Conservation (phyloP, 148 eudicot species). For the Oxyria digyna region DNA sequence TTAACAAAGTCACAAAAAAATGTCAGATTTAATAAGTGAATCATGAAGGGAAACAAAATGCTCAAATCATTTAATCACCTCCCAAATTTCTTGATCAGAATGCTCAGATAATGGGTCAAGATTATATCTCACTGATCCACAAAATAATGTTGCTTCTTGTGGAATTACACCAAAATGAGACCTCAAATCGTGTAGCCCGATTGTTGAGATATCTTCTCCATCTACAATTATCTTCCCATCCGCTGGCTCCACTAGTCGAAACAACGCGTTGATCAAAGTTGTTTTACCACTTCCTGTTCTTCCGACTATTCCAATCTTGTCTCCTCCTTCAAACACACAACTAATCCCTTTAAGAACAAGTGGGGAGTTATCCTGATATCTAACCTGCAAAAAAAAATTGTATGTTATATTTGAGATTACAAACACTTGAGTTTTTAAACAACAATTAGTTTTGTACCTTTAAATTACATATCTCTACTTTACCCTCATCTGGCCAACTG, state of each 20-base stretch:
- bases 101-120: constrained; percentile 32
- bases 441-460: no score
- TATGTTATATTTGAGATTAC: background rate
- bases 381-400: constrained; percentile 15
- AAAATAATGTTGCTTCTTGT: constrained; percentile 10
- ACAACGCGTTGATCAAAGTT: constrained; percentile 24
- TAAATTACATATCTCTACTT: constrained; percentile 19
- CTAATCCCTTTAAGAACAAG: constrained; percentile 28
- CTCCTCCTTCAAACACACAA: constrained; percentile 32
- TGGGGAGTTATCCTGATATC: constrained; percentile 24
- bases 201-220: constrained; percentile 10
- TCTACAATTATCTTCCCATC: constrained; percentile 12
- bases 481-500: constrained; percentile 26
- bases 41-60: background rate
- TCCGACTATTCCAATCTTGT: constrained; percentile 35
- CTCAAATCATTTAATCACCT: constrained; percentile 11
- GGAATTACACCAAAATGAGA: constrained; percentile 12
- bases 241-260: constrained; percentile 15
- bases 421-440: no score
- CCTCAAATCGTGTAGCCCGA: constrained; percentile 14
- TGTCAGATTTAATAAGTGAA: background rate
- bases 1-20: background rate
- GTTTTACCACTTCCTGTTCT: constrained; percentile 25
- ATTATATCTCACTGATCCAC: constrained; percentile 30
- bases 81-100: constrained; percentile 29